phyloP scores from a whole-genome alignment of 1,139 yeast species.

The Sporopachydermia cereana region DNA sequence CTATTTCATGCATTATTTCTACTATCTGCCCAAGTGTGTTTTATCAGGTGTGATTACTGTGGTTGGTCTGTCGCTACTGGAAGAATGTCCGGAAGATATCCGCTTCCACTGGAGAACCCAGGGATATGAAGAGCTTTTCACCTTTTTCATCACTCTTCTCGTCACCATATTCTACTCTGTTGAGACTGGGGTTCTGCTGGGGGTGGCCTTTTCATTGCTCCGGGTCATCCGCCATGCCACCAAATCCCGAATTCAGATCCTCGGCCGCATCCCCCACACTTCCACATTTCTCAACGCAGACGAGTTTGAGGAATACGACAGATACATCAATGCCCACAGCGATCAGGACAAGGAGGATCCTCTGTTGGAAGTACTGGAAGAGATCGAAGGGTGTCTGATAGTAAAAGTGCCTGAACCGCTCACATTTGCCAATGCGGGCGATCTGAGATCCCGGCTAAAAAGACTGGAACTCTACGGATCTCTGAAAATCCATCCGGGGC shows the following conservation, averaged over 20 bases:
- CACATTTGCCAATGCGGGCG: constrained; percentile 84
- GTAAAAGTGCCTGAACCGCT: constrained; percentile 88
- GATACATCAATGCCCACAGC: constrained; percentile 12
- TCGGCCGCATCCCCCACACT: constrained; percentile 74
- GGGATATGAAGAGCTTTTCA: constrained; percentile 69
- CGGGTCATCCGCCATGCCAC: constrained; percentile 81
- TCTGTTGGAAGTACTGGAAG: constrained; percentile 33
- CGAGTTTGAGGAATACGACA: constrained; percentile 16
- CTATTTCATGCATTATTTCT: constrained; percentile 50
- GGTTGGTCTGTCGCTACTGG: constrained; percentile 68
- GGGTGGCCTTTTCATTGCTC: constrained; percentile 67
- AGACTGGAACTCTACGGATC: constrained; percentile 83
- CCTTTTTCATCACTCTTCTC: constrained; percentile 59
- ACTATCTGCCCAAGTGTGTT: constrained; percentile 70
- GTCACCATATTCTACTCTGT: constrained; percentile 75
- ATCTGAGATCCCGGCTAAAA: constrained; percentile 59
- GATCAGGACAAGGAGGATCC: constrained; percentile 14
- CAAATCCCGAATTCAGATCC: constrained; percentile 76
- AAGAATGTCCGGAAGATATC: constrained; percentile 79
- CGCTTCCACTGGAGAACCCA: constrained; percentile 58
- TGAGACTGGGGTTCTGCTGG: constrained; percentile 82
- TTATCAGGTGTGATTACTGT: constrained; percentile 71
- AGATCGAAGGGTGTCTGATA: constrained; percentile 75
- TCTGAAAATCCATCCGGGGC: constrained; percentile 72
- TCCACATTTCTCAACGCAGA: constrained; percentile 73